Evolutionary conservation across 352 stramenopile genomes (phyloP), one percentile per base, ranked within the genome.

Genomic region (Pythium insidiosum): DNA sequence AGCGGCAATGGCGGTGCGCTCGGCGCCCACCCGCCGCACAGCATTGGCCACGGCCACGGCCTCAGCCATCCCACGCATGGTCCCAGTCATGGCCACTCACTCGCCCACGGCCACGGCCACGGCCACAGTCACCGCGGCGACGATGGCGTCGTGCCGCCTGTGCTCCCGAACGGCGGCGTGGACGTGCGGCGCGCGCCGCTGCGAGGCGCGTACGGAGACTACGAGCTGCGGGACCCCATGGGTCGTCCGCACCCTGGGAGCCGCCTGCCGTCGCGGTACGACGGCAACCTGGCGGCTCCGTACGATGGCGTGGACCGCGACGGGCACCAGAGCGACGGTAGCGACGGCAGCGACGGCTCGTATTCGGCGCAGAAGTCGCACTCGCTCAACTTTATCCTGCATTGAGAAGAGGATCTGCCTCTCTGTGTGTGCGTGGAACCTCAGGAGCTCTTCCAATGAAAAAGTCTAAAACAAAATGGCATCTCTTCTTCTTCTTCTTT

Each of bases 341-440:
- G 57, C 21, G 61, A 82, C 16, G 73, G 66, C 40, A 83, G 69
- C 28, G 74, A 89, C 45, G 67, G 73, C 35, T 70, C 56, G 38
- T 72, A 73, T 53, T 67, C 58, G 52, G 48, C 49, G 9, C 63
- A 68, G 34, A 89, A 89, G 61, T 82, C 69, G 35, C 77, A 89
- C 56, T 87, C 77, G 50, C 69, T 89, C 51, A 87, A 89, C 64
- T 89, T 84, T 38, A 89, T 89, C 28, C 55, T 89, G 51, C 74
- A 87, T 62, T 89, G 53, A 50, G 23, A 30, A 22, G 28, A 33
- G 9, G 28, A 9, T 9, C 28, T 33, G 9, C 15, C 15, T 15
- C 15, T 33, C 28, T 33, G 28, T 33, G 28, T 33, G 9, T 33
- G 9, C 9, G 9, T 33, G 28, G 28, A 33, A 33, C 28, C 28